Conservation (phyloP, 352 stramenopile species). For the Phytophthora fragariae region DNA sequence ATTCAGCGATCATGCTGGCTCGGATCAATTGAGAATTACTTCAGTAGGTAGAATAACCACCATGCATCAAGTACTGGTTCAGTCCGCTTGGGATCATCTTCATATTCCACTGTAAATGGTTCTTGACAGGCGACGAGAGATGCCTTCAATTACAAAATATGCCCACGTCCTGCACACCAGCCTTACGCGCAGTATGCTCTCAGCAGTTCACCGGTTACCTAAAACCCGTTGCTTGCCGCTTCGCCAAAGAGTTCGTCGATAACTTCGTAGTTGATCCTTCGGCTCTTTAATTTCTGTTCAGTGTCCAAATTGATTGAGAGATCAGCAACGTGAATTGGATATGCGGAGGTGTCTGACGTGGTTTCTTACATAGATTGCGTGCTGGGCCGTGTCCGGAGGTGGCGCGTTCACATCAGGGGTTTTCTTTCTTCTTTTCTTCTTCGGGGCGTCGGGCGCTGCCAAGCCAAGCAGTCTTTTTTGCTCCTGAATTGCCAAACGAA, state of each 20-base stretch:
- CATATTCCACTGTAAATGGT: not conserved
- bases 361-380: slow-evolving; percentile 86
- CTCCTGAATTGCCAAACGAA: slow-evolving; percentile 49
- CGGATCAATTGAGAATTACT: not conserved
- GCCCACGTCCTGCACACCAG: too few relatives aligned
- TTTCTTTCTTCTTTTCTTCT: slow-evolving; percentile 85
- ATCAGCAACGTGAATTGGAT: not conserved
- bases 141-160: too few relatives aligned
- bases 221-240: slow-evolving; percentile 79
- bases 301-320: slow-evolving; percentile 13
- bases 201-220: slow-evolving; percentile 11
- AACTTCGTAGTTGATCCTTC: slow-evolving; percentile 91
- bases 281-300: slow-evolving; percentile 89
- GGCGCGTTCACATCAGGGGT: slow-evolving; percentile 69
- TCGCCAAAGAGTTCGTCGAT: slow-evolving; percentile 91
- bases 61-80: not conserved
- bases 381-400: slow-evolving; percentile 80
- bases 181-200: not conserved
- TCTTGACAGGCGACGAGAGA: not conserved
- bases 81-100: not conserved
- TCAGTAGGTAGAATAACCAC: too few relatives aligned
- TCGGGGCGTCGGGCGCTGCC: slow-evolving; percentile 63
- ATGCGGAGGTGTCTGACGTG: too few relatives aligned
- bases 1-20: not conserved
- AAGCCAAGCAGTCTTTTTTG: slow-evolving; percentile 68